Percentiles rank a stretch among this genome's conserved stretches.
These are phyloP conservation scores for Kodamaea jinghongensis DNA, from an alignment of 805 yeast species.

Conservation along the genomic window DNA sequence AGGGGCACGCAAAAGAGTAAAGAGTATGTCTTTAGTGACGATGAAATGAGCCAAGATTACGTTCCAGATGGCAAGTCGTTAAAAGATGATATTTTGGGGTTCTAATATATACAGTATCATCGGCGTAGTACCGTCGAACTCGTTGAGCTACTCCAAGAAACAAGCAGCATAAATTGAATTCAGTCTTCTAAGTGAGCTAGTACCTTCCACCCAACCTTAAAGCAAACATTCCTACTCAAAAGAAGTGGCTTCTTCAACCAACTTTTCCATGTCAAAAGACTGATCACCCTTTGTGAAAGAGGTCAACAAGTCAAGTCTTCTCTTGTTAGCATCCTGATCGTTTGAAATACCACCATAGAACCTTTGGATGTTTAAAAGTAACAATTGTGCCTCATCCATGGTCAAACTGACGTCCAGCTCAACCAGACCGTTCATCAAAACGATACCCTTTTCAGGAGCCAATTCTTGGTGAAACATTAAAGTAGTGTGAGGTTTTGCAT, in stretches of 20 bases:
- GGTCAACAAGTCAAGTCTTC: slow-evolving; percentile 56
- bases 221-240: slow-evolving; percentile 58
- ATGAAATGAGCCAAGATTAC: slow-evolving; percentile 5
- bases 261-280: slow-evolving; percentile 61
- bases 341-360: slow-evolving; percentile 69
- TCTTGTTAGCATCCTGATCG: slow-evolving; percentile 24
- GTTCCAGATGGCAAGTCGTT: slow-evolving; percentile 2
- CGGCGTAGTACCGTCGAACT: too few species aligned
- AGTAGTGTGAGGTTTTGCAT: slow-evolving; percentile 93
- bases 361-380: slow-evolving; percentile 73
- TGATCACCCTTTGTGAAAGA: slow-evolving; percentile 70
- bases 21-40: slow-evolving; percentile 4
- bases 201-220: too few species aligned
- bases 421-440: slow-evolving; percentile 82
- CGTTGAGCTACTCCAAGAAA: too few species aligned
- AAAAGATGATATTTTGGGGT: slow-evolving; percentile 4
- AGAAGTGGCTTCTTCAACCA: slow-evolving; percentile 72
- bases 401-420: slow-evolving; percentile 69
- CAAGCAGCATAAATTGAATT: too few species aligned
- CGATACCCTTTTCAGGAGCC: slow-evolving; percentile 53
- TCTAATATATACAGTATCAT: slow-evolving; percentile 5
- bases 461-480: slow-evolving; percentile 84
- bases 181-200: too few species aligned
- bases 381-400: slow-evolving; percentile 71
- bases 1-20: slow-evolving; percentile 5